Base-by-base conservation (phyloP, 306 rosid species). In the Luffa aegyptiaca region DNA sequence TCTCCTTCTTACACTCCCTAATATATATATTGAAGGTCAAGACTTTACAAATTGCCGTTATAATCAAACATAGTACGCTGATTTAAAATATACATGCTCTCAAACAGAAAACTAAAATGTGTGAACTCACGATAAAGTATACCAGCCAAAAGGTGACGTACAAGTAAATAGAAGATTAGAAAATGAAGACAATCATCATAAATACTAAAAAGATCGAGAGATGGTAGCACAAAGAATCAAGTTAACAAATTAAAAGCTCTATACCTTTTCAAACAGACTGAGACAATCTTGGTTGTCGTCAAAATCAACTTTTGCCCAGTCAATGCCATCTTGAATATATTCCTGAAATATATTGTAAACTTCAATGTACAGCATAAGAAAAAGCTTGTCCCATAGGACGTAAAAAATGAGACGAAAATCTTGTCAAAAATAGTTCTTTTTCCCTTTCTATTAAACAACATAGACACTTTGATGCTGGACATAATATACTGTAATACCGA, bases 281-380 rank as follows among this genome's bases (percentile, higher is more conserved):
- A 96, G 99, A 86, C 99, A 96, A 73, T 91, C 94, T 86, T 96
- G 98, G 87, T 96, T 96, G 85, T 96, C 99, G 81, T 96, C 99
- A 88, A 96, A 96, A 72, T 93, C 99, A 86, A 96, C 96, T 89
- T 88, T 96, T 77, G 94, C 83, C 99, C 99, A 96, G 85, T 96
- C 99, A 79, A 96, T 96, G 77, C 99, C 99, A 80, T 93, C 99
- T 88, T 93, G 94, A 82, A 96, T 86, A 81, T 96, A 96, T 88
- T 96, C 98, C 99, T 96, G 90, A 80, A 80, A 79, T 79, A 71
- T 35, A 74, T 82, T 48, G 79, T 26, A 66, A 55, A 18, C 64
- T 75, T 75, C 79, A 49, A 52, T 39, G 49, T 35, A 35, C n/a
- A 31, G 16, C 75, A 42, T 44, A 10, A 69, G 18, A 42, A 18